Percentiles rank a stretch among this genome's conserved stretches.
These are phyloP conservation scores for Aspergillus baeticus DNA, from an alignment of 495 filamentous ascomycete genomes.

Conservation along the genomic window DNA sequence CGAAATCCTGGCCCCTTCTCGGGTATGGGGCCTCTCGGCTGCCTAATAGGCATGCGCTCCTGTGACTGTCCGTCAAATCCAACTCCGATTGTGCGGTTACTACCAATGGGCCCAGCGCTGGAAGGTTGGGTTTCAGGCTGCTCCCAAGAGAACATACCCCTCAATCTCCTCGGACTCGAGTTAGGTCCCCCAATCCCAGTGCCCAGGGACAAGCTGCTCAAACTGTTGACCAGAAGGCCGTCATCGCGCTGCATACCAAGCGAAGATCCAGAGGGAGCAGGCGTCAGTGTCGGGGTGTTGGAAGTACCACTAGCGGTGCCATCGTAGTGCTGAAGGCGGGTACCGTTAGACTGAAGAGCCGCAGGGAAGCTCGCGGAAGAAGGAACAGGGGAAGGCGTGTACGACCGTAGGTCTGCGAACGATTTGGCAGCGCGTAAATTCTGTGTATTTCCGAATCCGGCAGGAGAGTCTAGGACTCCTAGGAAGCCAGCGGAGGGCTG, in stretches of 20 bases:
- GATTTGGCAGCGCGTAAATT: conserved; percentile 96
- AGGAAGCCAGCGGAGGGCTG: conserved; percentile 70
- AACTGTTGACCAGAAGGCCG: conserved; percentile 64
- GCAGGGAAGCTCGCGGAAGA: conserved; percentile 87
- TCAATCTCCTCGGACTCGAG: conserved; percentile 58
- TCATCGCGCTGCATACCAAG: conserved; percentile 62
- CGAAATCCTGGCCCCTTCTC: conserved; percentile 79
- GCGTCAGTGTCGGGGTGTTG: conserved; percentile 73
- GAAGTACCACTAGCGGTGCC: conserved; percentile 58
- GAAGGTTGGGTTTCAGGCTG: conserved; percentile 53
- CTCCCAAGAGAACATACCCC: conserved; percentile 66
- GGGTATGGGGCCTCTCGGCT: conserved; percentile 74
- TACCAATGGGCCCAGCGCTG: conserved; percentile 75
- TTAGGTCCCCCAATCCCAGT: conserved; percentile 57
- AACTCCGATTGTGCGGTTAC: conserved; percentile 73
- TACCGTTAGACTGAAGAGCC: conserved; percentile 61
- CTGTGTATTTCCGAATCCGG: conserved; percentile 60
- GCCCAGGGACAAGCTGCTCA: conserved; percentile 62
- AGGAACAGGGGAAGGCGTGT: conserved; percentile 89
- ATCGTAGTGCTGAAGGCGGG: conserved; percentile 63
- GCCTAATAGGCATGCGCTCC: conserved; percentile 71
- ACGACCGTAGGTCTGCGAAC: conserved; percentile 91
- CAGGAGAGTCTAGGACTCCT: conserved; percentile 81
- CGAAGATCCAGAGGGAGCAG: conserved; percentile 65
- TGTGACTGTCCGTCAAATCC: conserved; percentile 62